Conservation (phyloP, 805 yeast species). For the Priceomyces carsonii region DNA sequence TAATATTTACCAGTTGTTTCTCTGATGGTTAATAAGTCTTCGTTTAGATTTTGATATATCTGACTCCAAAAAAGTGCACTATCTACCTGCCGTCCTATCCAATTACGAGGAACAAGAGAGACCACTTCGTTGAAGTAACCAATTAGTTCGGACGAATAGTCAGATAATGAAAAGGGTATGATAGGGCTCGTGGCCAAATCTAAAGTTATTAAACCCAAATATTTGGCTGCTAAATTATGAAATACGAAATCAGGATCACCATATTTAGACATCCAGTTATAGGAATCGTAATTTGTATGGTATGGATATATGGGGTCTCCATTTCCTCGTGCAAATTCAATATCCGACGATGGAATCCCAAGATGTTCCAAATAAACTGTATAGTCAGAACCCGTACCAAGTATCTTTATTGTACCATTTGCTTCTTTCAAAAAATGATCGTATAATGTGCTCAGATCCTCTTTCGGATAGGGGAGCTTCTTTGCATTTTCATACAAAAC, state of each 20-base stretch:
- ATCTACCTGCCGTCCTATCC: conserved; percentile 26
- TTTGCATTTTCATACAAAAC: conserved; percentile 48
- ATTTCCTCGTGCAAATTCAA: conserved; percentile 37
- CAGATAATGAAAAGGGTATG: conserved; percentile 44
- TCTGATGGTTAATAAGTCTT: conserved; percentile 14
- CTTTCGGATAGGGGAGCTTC: conserved; percentile 44
- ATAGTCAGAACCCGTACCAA: conserved; percentile 56
- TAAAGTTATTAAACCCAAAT: conserved; percentile 55
- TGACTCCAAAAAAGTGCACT: conserved; percentile 15
- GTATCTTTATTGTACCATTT: conserved; percentile 36
- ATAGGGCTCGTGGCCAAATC: conserved; percentile 60
- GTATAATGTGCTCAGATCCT: conserved; percentile 40
- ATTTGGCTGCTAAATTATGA: conserved; percentile 61
- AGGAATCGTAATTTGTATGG: conserved; percentile 61
- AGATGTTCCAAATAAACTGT: conserved; percentile 63
- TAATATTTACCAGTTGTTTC: conserved; percentile 22
- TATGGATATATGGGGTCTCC: conserved; percentile 55
- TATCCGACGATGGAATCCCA: conserved; percentile 63
- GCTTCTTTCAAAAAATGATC: conserved; percentile 47
- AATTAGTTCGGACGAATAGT: conserved; percentile 47
- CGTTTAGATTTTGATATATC: conserved; percentile 12
- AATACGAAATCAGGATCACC: conserved; percentile 54
- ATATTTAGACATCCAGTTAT: conserved; percentile 52
- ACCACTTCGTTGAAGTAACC: conserved; percentile 33
- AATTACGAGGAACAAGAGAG: conserved; percentile 28